Percentiles rank a stretch among this genome's conserved stretches.
These are phyloP conservation scores for Naganishia antarctica DNA, from an alignment of 768 basidiomycete genomes.

Conservation along the genomic window DNA sequence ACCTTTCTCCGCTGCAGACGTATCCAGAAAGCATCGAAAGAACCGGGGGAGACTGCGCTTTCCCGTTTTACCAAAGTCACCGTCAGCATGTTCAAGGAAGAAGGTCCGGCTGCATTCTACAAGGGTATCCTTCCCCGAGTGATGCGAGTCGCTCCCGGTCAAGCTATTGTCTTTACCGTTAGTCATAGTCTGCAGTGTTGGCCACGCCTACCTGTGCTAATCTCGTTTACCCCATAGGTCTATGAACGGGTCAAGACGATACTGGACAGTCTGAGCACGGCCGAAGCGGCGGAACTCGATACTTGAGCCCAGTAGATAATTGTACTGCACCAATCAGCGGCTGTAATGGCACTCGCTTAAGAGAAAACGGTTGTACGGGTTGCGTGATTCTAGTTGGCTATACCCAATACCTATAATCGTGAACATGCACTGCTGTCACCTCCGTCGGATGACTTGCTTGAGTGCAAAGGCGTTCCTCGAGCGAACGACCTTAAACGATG, in stretches of 20 bases:
- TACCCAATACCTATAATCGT: too few relatives aligned
- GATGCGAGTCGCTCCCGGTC: constrained; percentile 87
- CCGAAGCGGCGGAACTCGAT: constrained; percentile 1
- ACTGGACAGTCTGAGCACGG: constrained; percentile 60
- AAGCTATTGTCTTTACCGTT: constrained; percentile 87
- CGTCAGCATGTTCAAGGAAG: constrained; percentile 84
- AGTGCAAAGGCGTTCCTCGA: too few relatives aligned
- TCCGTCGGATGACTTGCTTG: too few relatives aligned
- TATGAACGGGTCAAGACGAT: constrained; percentile 77
- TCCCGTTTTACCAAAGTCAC: constrained; percentile 75
- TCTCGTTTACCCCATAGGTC: constrained; percentile 47
- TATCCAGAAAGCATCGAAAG: constrained; percentile 74
- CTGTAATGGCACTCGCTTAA: too few relatives aligned
- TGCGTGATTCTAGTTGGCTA: too few relatives aligned
- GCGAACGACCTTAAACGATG: too few relatives aligned
- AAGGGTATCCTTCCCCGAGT: constrained; percentile 98
- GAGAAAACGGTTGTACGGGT: too few relatives aligned
- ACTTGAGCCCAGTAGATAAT: neutral
- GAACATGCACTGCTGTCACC: too few relatives aligned
- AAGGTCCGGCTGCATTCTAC: constrained; percentile 87
- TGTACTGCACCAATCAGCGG: neutral
- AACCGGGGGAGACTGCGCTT: constrained; percentile 69
- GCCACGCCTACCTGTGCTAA: neutral
- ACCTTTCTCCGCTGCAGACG: constrained; percentile 54
- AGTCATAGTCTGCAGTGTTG: constrained; percentile 18